These are phyloP conservation scores for Mitragyna speciosa DNA, from an alignment of 257 asterid genomes.

Conservation along the genomic window DNA sequence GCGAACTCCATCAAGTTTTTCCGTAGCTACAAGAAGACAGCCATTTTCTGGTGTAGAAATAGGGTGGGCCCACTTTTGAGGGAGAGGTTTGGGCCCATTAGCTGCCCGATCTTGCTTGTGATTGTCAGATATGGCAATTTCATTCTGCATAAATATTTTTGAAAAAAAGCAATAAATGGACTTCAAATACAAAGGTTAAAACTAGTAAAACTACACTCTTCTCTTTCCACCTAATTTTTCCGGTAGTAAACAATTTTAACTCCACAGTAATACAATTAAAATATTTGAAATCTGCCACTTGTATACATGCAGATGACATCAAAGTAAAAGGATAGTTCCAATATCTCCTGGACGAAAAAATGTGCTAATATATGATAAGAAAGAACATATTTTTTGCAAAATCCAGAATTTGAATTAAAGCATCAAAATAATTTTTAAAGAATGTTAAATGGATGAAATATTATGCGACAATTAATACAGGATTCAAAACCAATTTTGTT, in stretches of 20 bases:
- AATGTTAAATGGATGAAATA: not conserved
- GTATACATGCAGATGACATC: not conserved
- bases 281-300: not conserved
- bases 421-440: not conserved
- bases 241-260: not conserved
- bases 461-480: no score
- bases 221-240: not conserved
- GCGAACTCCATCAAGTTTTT: constrained; percentile 87
- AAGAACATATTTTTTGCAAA: not conserved
- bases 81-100: constrained; percentile 48
- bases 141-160: constrained; percentile 46
- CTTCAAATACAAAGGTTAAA: not conserved
- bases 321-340: not conserved
- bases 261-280: not conserved
- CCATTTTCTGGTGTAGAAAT: constrained; percentile 93
- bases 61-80: constrained; percentile 97
- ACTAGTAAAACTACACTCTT: not conserved
- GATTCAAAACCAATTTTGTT: not conserved
- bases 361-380: not conserved
- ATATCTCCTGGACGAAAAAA: not conserved
- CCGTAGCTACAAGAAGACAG: constrained; percentile 88
- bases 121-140: constrained; percentile 41
- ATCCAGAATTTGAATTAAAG: not conserved
- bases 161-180: constrained; percentile 13
- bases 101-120: constrained; percentile 41